Evolutionary conservation across 202 grass and related monocot species (phyloP), one percentile per base, ranked within the genome.

Genomic region (Elaeis oleifera): DNA sequence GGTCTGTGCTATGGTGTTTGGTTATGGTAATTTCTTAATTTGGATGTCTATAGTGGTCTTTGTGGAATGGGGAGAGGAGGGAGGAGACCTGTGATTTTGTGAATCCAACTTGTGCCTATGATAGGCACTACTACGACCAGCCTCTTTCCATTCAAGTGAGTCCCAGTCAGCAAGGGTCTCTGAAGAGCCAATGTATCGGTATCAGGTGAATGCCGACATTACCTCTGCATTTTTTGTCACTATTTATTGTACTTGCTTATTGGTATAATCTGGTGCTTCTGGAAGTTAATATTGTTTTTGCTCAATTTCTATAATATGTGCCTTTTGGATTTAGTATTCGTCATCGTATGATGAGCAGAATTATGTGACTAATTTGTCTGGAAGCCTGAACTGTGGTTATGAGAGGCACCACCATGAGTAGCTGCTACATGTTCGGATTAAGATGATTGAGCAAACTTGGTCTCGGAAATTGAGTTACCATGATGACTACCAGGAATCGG

Each of bases 391-490:
- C 24, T 66, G 82, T 61, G 71, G 77, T 56, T 92, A 89, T 78
- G 74, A 82, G 70, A 79, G 78, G 44, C 60, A 89, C 56, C 58
- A 68, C 56, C 51, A 69, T 84, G 80, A 84, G 71, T 68, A 80
- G 29, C 66, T 74, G 7, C 81, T 86, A 16, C 71, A 84, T 82
- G 61, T 89, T 82, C 54, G 82, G 22, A 39, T 86, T 73, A 65
- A 89, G 22, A 80, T 72, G 5, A 51, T 39, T 4, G 85, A 89
- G 77, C 49, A 77, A 67, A 64, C 56, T 75, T 78, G 76, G 74
- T 79, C 76, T 75, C 63, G 81, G 52, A 84, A 80, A 28, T 69
- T 78, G 51, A 81, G 85, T 52, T 92, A 84, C 54, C 65, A 81
- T 50, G 82, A 99, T 71, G 84, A 89, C 74, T 61, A 62, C 59